Evolutionary conservation across 192 early-diverging fungal species (phyloP), one percentile per base, ranked within the genome.

Genomic region (Podila verticillata): DNA sequence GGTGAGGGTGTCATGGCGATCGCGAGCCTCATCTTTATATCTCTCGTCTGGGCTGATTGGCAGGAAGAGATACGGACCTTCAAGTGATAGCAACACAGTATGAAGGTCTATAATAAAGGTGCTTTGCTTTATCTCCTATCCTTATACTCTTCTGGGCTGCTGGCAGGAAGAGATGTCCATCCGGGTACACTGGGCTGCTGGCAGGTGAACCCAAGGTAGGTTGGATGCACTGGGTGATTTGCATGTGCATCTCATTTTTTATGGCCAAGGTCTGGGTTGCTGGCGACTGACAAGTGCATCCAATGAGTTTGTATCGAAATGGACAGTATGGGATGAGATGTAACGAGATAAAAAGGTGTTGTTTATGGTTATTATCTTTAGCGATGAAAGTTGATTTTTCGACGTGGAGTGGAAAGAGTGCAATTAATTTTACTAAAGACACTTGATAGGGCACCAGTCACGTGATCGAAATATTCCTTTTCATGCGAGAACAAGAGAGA

Each of bases 151-250:
- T 64, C 62, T 64, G 54, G 70, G 61, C 70, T 58, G 47, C 26
- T 48, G 30, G 70, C 70, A 63, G 70, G 62, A 64, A 70, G 68
- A 70, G 59, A 56, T 70, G 61, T 70, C 61, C 68, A 61, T 61
- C 58, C 34, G 68, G 60, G 68, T 54, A 34, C 68, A 70, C 68
- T 70, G 61, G 69, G 51, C 48, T 63, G 24, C 31, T 63, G 49
- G 58, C 68, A 70, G 68, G 68, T 70, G 68, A 24, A 51, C 48
- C 61, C 44, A 54, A 63, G 61, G 48, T 63, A 63, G 44, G 67
- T 61, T 26, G 67, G 30, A 67, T 67, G 65, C 56, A 44, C 65
- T 58, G 56, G 65, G 65, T 44, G 65, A 67, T 39, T 67, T 36
- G 65, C 65, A 67, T 51, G 65, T 58, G 65, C 65, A 69, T 69